phyloP scores from a whole-genome alignment of 352 stramenopile genomes.

The Globisporangium barbulae region DNA sequence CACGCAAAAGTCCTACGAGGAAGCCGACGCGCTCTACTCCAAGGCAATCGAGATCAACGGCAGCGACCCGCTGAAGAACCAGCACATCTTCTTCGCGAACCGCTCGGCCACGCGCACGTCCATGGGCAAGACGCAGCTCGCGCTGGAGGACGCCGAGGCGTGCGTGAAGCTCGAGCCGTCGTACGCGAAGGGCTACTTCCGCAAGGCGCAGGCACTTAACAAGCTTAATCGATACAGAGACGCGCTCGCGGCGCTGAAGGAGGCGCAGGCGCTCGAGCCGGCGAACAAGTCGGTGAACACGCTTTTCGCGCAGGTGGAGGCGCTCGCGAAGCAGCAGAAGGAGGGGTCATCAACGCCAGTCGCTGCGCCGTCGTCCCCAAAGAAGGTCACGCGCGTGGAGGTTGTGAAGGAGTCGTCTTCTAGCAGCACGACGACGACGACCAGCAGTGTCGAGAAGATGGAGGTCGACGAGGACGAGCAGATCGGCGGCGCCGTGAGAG shows the following conservation, averaged over 20 bases:
- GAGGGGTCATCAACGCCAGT: conserved; percentile 26
- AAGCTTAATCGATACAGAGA: conserved; percentile 69
- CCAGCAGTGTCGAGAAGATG: conserved; percentile 13
- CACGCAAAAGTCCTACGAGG: conserved; percentile 78
- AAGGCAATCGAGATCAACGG: conserved; percentile 90
- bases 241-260: conserved; percentile 58
- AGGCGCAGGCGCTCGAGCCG: conserved; percentile 56
- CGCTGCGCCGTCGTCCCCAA: conserved; percentile 22
- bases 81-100: conserved; percentile 89
- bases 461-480: conserved; percentile 67
- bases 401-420: conserved; percentile 26
- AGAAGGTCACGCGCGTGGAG: conserved; percentile 61
- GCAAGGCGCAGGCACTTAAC: conserved; percentile 73
- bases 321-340: conserved; percentile 58
- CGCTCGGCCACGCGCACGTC: conserved; percentile 78
- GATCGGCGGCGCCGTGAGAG: conserved; percentile 68
- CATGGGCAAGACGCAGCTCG: conserved; percentile 70
- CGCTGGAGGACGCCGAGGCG: conserved; percentile 67
- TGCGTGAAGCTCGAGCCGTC: conserved; percentile 51
- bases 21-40: conserved; percentile 95
- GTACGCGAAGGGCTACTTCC: conserved; percentile 86
- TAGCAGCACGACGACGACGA: conserved; percentile 9
- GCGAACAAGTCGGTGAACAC: conserved; percentile 72
- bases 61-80: conserved; percentile 44
- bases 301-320: conserved; percentile 57